phyloP scores from a whole-genome alignment of 2,329 filamentous ascomycete species.

The Botrytis fragariae region DNA sequence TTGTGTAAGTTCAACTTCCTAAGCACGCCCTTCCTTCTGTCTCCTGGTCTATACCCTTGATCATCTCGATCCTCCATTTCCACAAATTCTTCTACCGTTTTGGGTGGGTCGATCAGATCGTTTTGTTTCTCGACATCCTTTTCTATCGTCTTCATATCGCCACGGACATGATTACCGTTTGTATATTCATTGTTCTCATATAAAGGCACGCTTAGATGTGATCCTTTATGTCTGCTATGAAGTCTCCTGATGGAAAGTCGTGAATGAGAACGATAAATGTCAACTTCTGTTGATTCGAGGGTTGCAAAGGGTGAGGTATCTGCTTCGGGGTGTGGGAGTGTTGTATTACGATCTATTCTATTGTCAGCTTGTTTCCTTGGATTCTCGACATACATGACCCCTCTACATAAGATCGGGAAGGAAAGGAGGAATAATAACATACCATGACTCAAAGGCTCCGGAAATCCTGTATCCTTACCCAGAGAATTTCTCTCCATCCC shows the following conservation, averaged over 20 bases:
- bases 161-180: constrained; percentile 27
- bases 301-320: constrained; percentile 55
- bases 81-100: constrained; percentile 1
- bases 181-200: constrained; percentile 32
- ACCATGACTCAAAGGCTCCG: constrained; percentile 36
- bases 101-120: constrained; percentile 17
- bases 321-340: constrained; percentile 60
- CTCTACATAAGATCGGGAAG: not conserved
- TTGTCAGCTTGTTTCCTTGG: constrained; percentile 2
- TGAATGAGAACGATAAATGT: constrained; percentile 38
- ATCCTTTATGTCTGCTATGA: constrained; percentile 23
- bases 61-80: constrained; percentile 11
- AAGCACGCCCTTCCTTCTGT: constrained; percentile 28
- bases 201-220: constrained; percentile 17
- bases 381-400: not conserved
- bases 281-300: constrained; percentile 55
- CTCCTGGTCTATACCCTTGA: constrained; percentile 20
- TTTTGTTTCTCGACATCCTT: constrained; percentile 12
- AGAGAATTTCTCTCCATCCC: constrained; percentile 1
- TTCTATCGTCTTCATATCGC: constrained; percentile 9
- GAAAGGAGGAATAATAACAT: not conserved
- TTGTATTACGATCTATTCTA: constrained; percentile 52
- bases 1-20: constrained; percentile 26
- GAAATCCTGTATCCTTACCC: constrained; percentile 40
- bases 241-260: constrained; percentile 26